These are phyloP conservation scores for Nemania sp. DNA, from an alignment of 2,329 filamentous ascomycete genomes.

Conservation along the genomic window DNA sequence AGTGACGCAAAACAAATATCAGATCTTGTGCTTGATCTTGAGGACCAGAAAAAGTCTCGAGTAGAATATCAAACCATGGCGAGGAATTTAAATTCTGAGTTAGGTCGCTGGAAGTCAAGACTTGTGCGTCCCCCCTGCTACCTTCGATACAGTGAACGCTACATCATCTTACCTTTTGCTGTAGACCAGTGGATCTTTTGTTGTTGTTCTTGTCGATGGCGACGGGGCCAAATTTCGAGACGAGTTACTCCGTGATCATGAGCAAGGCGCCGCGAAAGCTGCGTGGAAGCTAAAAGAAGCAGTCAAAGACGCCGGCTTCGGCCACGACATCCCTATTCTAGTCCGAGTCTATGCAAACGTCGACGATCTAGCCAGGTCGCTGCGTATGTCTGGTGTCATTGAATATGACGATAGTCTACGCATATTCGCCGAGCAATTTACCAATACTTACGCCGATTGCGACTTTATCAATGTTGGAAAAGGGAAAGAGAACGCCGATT, in stretches of 20 bases:
- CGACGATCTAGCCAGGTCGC: slow-evolving; percentile 41
- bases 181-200: slow-evolving; percentile 40
- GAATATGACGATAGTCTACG: slow-evolving; percentile 40
- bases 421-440: slow-evolving; percentile 42
- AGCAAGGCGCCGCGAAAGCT: slow-evolving; percentile 38
- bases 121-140: slow-evolving; percentile 31
- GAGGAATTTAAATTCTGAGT: slow-evolving; percentile 32
- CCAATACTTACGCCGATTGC: slow-evolving; percentile 42
- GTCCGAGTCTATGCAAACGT: slow-evolving; percentile 44
- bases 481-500: slow-evolving; percentile 43
- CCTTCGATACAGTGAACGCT: not conserved
- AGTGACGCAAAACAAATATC: slow-evolving; percentile 34
- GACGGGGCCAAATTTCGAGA: slow-evolving; percentile 44
- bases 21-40: slow-evolving; percentile 38
- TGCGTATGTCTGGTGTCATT: slow-evolving; percentile 41
- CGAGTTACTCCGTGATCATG: slow-evolving; percentile 38
- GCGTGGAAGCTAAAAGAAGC: slow-evolving; percentile 41
- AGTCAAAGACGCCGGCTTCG: slow-evolving; percentile 35
- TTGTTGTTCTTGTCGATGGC: slow-evolving; percentile 43
- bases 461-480: slow-evolving; percentile 44
- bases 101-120: slow-evolving; percentile 29
- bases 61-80: slow-evolving; percentile 33
- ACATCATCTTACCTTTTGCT: slow-evolving; percentile 14
- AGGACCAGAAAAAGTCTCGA: slow-evolving; percentile 37
- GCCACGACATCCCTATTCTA: slow-evolving; percentile 40